These are phyloP conservation scores for Boletus sp. DNA, from an alignment of 768 basidiomycete genomes.

Conservation along the genomic window DNA sequence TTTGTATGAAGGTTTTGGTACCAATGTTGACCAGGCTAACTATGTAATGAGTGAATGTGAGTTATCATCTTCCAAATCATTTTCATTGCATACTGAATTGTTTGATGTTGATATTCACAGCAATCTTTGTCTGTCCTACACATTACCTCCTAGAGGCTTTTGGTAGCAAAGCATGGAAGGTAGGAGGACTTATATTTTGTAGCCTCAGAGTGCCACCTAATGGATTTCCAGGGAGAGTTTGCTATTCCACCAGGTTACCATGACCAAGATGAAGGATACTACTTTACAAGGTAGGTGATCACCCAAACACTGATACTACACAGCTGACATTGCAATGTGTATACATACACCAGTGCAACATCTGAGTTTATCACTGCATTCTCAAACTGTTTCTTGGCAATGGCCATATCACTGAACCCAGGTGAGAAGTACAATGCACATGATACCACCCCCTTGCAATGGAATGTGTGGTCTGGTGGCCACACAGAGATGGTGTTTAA, in stretches of 20 bases:
- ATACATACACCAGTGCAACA: neutral
- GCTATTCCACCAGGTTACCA: conserved; percentile 4
- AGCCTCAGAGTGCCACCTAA: neutral
- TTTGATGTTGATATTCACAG: neutral
- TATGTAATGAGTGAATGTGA: conserved; percentile 1
- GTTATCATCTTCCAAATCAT: neutral
- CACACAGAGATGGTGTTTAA: conserved; percentile 9
- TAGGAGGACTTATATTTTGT: neutral
- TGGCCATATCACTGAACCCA: neutral
- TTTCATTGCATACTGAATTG: neutral
- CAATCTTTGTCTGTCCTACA: conserved; percentile 5
- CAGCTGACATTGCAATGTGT: neutral
- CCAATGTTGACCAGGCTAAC: neutral
- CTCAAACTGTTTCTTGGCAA: conserved; percentile 2
- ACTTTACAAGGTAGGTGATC: neutral
- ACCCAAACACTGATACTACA: neutral
- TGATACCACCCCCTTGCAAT: neutral
- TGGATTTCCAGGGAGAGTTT: conserved; percentile 1
- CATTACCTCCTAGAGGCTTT: conserved; percentile 5
- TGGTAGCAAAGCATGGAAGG: conserved; percentile 5
- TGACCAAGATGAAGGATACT: neutral
- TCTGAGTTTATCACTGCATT: conserved; percentile 7
- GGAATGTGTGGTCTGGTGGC: neutral
- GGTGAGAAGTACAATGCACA: neutral
- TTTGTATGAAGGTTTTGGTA: neutral